Evolutionary conservation across 1,284 basidiomycete species (phyloP), one percentile per base, ranked within the genome.

Genomic region (Bothia castanella): DNA sequence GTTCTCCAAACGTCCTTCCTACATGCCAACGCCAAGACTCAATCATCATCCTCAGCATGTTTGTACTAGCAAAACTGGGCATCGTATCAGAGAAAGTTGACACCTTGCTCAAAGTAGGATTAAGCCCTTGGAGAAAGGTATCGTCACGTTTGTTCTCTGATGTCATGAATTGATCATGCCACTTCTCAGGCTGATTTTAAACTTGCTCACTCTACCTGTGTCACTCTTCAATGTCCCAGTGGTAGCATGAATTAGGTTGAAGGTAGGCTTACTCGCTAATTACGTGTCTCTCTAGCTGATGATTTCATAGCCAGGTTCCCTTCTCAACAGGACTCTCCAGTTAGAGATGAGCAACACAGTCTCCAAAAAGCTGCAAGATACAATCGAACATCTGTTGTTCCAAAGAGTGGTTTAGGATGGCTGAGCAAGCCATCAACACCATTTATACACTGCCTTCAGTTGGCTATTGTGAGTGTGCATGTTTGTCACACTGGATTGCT

Each of bases 161-260:
- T 3, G 21, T 35, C 20, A 4, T 34, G 23, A n/a, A 9, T 38
- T 54, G 34, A 58, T 34, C n/a, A 13, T 31, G 39, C 8, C 21
- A 20, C 29, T 17, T 45, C 11, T 13, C 57, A 95, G 91, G 72
- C 78, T 14, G 97, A 99, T 68, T 77, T 97, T 12, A 89, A 86
- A 1, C 80, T 99, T 16, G 93, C 95, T 1, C 81, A 91, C 46
- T 97, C 97, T 66, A 97, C 94, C 0, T 97, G 92, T 62, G 83
- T 98, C 41, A 94, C 95, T 0, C 73, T 99, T 30, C 92, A 96
- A 60, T 82, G 96, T 1, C 75, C 99, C 16, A 91, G 92, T 42
- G 97, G 97, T 1, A 97, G 91, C 60, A 89, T 85, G 29, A 99
- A 98, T 76, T 99, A 98, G 69, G 84, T 99, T 59, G 99, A 99